phyloP scores from a whole-genome alignment of 2,329 filamentous ascomycete species.

The Fusarium stilboides region DNA sequence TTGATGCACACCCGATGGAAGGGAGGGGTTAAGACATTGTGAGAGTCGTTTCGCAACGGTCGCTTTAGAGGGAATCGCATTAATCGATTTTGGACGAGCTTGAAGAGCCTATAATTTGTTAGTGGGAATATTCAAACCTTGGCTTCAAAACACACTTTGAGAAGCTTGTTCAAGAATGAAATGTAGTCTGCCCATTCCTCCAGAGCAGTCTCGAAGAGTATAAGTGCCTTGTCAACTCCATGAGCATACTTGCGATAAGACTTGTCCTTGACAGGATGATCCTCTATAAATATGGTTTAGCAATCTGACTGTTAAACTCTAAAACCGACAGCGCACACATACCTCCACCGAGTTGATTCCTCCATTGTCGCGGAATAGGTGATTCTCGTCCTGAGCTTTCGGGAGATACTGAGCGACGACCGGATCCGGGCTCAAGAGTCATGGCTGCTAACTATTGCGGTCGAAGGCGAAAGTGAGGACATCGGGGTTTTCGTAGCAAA shows the following conservation, averaged over 20 bases:
- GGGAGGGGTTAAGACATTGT: slow-evolving; percentile 92
- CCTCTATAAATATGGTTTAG: slow-evolving; percentile 61
- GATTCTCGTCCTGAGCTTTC: slow-evolving; percentile 87
- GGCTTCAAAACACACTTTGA: slow-evolving; percentile 76
- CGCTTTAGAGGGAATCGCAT: slow-evolving; percentile 84
- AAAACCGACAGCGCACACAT: slow-evolving; percentile 52
- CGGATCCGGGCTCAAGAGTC: slow-evolving; percentile 73
- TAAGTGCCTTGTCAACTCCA: slow-evolving; percentile 87
- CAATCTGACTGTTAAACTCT: not conserved
- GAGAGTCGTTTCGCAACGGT: slow-evolving; percentile 91
- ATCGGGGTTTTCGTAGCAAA: slow-evolving; percentile 39
- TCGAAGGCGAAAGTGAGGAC: slow-evolving; percentile 38
- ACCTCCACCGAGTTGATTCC: slow-evolving; percentile 84
- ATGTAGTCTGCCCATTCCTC: slow-evolving; percentile 99
- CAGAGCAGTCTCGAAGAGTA: slow-evolving; percentile 90
- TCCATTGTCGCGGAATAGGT: slow-evolving; percentile 82
- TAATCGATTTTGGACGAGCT: slow-evolving; percentile 80
- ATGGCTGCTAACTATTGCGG: slow-evolving; percentile 60
- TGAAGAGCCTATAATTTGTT: slow-evolving; percentile 79
- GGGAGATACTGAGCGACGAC: slow-evolving; percentile 77
- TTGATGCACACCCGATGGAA: slow-evolving; percentile 97
- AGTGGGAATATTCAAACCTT: not conserved
- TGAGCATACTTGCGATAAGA: slow-evolving; percentile 90
- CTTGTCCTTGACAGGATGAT: slow-evolving; percentile 72
- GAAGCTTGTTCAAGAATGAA: slow-evolving; percentile 89